Conservation (phyloP, 805 yeast genomes). For the Teunomyces cretensis region DNA sequence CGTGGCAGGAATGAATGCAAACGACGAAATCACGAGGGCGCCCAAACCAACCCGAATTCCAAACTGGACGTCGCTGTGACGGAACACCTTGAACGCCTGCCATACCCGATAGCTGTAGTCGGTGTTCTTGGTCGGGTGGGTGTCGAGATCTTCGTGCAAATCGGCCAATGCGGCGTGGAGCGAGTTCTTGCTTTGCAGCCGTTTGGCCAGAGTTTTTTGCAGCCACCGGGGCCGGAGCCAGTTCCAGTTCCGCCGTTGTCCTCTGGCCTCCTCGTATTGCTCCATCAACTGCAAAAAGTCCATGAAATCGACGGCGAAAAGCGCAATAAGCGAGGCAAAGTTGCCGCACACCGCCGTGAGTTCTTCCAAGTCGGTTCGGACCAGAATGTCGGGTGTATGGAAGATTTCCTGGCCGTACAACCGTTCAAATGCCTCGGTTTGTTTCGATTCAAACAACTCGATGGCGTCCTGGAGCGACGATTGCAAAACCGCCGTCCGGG, state of each 20-base stretch:
- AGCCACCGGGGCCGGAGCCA: conserved; percentile 39
- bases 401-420: conserved; percentile 59
- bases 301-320: conserved; percentile 59
- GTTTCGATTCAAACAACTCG: conserved; percentile 55
- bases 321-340: conserved; percentile 63
- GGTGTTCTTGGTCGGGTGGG: conserved; percentile 17
- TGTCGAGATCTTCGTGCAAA: conserved; percentile 18
- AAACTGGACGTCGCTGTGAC: conserved; percentile 70
- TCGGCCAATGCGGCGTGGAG: conserved; percentile 32
- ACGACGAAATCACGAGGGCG: conserved; percentile 59
- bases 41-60: conserved; percentile 81
- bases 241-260: conserved; percentile 37
- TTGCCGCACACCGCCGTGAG: conserved; percentile 84
- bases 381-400: conserved; percentile 30
- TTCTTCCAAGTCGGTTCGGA: conserved; percentile 68
- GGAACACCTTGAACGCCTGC: conserved; percentile 50
- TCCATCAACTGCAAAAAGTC: conserved; percentile 46
- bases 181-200: conserved; percentile 1
- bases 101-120: conserved; percentile 36
- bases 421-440: conserved; percentile 54
- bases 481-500: conserved; percentile 44
- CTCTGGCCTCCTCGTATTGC: conserved; percentile 32
- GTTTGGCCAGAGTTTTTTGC: neutral
- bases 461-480: conserved; percentile 51
- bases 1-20: conserved; percentile 64